Evolutionary conservation across 1,284 basidiomycete genomes (phyloP).

Genomic region (Wolfiporia cocos): DNA sequence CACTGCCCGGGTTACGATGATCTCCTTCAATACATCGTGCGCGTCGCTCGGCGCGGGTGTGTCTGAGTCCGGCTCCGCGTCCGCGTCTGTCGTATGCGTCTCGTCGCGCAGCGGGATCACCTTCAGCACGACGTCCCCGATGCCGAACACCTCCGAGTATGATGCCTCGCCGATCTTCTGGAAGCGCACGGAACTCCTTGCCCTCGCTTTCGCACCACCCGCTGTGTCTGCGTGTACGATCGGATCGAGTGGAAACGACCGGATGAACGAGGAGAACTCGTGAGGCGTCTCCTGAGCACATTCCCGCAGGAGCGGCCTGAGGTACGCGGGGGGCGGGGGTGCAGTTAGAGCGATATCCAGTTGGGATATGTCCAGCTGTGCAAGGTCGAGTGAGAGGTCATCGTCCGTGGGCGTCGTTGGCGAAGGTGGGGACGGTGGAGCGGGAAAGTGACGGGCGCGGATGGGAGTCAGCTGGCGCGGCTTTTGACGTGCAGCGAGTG

Average conservation of each 20-base stretch:
- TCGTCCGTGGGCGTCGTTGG: slow-evolving; percentile 39
- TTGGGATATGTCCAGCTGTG: slow-evolving; percentile 37
- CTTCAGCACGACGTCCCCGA: slow-evolving; percentile 83
- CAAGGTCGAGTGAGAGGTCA: slow-evolving; percentile 54
- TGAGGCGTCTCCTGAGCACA: slow-evolving; percentile 61
- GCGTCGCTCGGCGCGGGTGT: slow-evolving; percentile 64
- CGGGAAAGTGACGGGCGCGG: slow-evolving; percentile 36
- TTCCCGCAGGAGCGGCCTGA: slow-evolving; percentile 57
- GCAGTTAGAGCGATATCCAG: slow-evolving; percentile 7
- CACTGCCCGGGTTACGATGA: slow-evolving; percentile 80
- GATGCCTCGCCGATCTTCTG: slow-evolving; percentile 94
- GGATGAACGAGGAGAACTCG: slow-evolving; percentile 76
- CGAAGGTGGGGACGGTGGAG: slow-evolving; percentile 44
- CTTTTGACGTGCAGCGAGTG: slow-evolving; percentile 22
- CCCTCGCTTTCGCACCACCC: slow-evolving; percentile 12
- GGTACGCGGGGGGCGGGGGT: slow-evolving; percentile 33
- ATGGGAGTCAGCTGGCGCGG: slow-evolving; percentile 64
- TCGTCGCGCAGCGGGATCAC: slow-evolving; percentile 73
- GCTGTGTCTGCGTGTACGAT: slow-evolving; percentile 38
- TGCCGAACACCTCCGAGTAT: slow-evolving; percentile 95
- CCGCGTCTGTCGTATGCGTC: slow-evolving; percentile 45
- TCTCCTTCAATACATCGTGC: slow-evolving; percentile 80
- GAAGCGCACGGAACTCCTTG: slow-evolving; percentile 38
- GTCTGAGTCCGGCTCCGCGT: slow-evolving; percentile 42
- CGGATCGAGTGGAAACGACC: slow-evolving; percentile 68